Evolutionary conservation across 1,284 basidiomycete genomes (phyloP).

Genomic region (Puccinia hordei): DNA sequence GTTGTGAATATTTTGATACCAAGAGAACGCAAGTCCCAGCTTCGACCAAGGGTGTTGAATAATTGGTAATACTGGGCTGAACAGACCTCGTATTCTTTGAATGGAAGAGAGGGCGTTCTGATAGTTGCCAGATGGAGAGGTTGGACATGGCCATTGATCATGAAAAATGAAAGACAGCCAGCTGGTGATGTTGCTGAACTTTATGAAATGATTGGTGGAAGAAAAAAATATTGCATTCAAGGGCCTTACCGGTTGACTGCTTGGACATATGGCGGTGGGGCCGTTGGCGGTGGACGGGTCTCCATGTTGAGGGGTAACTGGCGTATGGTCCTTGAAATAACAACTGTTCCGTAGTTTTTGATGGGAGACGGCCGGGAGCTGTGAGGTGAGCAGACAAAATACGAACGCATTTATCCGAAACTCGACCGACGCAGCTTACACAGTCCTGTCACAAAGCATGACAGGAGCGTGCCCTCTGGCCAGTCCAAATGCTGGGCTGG

Average conservation of each 20-base stretch:
- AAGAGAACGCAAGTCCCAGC: not conserved
- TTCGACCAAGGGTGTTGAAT: not conserved
- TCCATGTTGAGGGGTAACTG: conserved; percentile 11
- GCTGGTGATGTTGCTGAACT: not conserved
- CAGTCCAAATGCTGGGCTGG: no score
- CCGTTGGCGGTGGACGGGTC: conserved; percentile 23
- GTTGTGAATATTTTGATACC: not conserved
- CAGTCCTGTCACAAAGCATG: no score
- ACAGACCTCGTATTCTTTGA: not conserved
- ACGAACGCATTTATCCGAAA: no score
- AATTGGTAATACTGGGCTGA: not conserved
- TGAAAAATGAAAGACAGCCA: no score
- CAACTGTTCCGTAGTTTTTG: no score
- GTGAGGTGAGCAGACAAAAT: no score
- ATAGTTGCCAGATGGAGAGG: not conserved
- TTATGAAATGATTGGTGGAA: not conserved
- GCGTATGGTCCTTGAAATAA: no score
- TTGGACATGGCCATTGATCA: no score
- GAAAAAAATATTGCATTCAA: not conserved
- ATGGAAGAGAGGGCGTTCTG: not conserved
- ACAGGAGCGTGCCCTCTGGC: no score
- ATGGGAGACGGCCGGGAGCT: no score
- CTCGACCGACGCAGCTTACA: no score
- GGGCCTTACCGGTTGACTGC: conserved; percentile 37
- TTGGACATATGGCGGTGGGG: conserved; percentile 35